These are phyloP conservation scores for Dictyostelium brefeldianum DNA, from an alignment of 78 protist genomes.

Conservation along the genomic window DNA sequence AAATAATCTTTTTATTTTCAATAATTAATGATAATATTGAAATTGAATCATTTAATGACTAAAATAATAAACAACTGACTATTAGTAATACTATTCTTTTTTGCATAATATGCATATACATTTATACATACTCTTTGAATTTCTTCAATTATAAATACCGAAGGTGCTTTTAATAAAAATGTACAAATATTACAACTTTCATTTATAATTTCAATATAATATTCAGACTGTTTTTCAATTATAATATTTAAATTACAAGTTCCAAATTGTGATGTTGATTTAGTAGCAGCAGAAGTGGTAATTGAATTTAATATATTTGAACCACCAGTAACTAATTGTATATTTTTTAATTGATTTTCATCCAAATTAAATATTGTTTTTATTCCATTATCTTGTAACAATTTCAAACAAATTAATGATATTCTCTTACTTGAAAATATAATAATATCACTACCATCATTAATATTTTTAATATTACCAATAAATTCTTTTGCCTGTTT, in stretches of 20 bases:
- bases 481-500: slow-evolving; percentile 9
- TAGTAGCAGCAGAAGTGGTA: not conserved
- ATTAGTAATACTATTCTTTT: not conserved
- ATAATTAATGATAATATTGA: slow-evolving; percentile 37
- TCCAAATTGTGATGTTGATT: not conserved
- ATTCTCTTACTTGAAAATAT: slow-evolving; percentile 43
- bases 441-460: not conserved
- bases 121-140: slow-evolving; percentile 13
- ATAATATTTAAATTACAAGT: slow-evolving; percentile 3
- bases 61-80: not conserved
- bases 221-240: slow-evolving; percentile 41
- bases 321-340: not conserved
- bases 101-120: not conserved
- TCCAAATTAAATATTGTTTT: not conserved
- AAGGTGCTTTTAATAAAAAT: slow-evolving; percentile 47
- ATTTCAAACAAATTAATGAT: slow-evolving; percentile 20
- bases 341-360: not conserved
- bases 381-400: slow-evolving; percentile 18
- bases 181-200: slow-evolving; percentile 7
- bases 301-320: not conserved
- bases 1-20: slow-evolving; percentile 15
- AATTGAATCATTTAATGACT: slow-evolving; percentile 64
- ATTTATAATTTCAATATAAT: slow-evolving; percentile 33
- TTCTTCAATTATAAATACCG: slow-evolving; percentile 56
- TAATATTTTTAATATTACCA: not conserved